Evolutionary conservation across 2,329 filamentous ascomycete species (phyloP).

Genomic region (Huntiella bhutanensis): DNA sequence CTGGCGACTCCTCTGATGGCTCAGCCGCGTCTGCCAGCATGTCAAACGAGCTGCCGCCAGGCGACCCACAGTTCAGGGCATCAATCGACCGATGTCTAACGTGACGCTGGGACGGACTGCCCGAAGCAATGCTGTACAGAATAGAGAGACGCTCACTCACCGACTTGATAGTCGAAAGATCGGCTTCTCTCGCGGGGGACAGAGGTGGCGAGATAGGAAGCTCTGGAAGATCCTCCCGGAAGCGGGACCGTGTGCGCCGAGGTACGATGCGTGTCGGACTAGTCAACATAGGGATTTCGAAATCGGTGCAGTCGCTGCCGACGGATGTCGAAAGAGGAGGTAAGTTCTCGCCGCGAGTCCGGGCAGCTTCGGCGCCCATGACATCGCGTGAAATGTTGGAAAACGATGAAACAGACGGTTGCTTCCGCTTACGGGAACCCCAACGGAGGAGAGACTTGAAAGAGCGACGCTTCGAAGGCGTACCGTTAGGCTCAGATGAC

Average conservation of each 20-base stretch:
- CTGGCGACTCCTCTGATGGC: conserved; percentile 1
- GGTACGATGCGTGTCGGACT: conserved; percentile 31
- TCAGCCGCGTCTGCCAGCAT: background rate
- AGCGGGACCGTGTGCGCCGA: conserved; percentile 72
- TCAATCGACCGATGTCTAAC: conserved; percentile 9
- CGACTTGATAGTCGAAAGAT: conserved; percentile 10
- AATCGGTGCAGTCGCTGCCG: conserved; percentile 10
- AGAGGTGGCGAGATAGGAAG: conserved; percentile 70
- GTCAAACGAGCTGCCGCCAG: conserved; percentile 11
- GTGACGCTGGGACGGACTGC: conserved; percentile 3
- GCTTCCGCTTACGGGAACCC: conserved; percentile 16
- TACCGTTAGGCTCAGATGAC: conserved; percentile 4
- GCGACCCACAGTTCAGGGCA: conserved; percentile 7
- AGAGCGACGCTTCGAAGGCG: conserved; percentile 5
- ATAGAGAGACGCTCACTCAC: conserved; percentile 9
- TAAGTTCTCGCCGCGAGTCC: conserved; percentile 20
- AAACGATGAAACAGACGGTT: conserved; percentile 11
- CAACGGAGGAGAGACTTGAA: conserved; percentile 11
- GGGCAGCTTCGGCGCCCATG: conserved; percentile 19
- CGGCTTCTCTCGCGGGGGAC: conserved; percentile 24
- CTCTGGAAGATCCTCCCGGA: conserved; percentile 81
- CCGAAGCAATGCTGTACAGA: conserved; percentile 7
- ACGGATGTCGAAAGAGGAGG: conserved; percentile 3
- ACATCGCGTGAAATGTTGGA: conserved; percentile 17
- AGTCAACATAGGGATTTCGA: conserved; percentile 17